These are phyloP conservation scores for Thalassiosira mediterranea DNA, from an alignment of 352 stramenopile species.

Conservation along the genomic window DNA sequence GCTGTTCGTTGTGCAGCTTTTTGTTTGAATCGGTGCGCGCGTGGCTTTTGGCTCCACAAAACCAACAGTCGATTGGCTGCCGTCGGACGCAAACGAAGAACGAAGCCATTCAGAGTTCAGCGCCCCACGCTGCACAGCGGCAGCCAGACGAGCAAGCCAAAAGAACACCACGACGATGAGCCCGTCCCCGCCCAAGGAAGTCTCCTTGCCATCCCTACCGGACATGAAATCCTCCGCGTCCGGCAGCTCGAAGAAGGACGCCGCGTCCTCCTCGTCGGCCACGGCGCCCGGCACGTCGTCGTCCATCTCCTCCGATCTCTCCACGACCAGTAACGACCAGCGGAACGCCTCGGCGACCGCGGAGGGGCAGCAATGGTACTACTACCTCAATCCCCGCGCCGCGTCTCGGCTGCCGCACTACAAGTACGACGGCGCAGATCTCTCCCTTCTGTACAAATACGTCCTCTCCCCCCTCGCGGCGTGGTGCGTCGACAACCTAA, in stretches of 20 bases:
- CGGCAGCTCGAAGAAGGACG: neutral
- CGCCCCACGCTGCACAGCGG: too few relatives aligned
- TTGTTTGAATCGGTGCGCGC: too few relatives aligned
- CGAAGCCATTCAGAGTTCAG: too few relatives aligned
- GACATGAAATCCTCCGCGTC: neutral
- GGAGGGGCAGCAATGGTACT: constrained; percentile 32
- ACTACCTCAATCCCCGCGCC: constrained; percentile 54
- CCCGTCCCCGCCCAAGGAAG: constrained; percentile 2
- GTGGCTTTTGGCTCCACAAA: too few relatives aligned
- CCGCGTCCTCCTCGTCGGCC: neutral
- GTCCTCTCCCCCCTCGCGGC: constrained; percentile 83
- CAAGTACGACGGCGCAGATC: constrained; percentile 82
- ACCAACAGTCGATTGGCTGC: too few relatives aligned
- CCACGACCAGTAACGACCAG: constrained; percentile 5
- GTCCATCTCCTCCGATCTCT: constrained; percentile 30
- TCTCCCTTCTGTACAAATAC: constrained; percentile 83
- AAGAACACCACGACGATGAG: too few relatives aligned
- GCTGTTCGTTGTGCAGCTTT: too few relatives aligned
- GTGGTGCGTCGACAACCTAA: constrained; percentile 77
- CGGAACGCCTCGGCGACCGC: too few relatives aligned
- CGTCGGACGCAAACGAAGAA: too few relatives aligned
- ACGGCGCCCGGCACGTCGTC: constrained; percentile 16
- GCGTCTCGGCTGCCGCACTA: constrained; percentile 41
- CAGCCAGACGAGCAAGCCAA: too few relatives aligned
- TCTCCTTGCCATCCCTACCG: constrained; percentile 2